These are phyloP conservation scores for Chytriomyces sp. DNA, from an alignment of 192 early-diverging fungal genomes.

Conservation along the genomic window DNA sequence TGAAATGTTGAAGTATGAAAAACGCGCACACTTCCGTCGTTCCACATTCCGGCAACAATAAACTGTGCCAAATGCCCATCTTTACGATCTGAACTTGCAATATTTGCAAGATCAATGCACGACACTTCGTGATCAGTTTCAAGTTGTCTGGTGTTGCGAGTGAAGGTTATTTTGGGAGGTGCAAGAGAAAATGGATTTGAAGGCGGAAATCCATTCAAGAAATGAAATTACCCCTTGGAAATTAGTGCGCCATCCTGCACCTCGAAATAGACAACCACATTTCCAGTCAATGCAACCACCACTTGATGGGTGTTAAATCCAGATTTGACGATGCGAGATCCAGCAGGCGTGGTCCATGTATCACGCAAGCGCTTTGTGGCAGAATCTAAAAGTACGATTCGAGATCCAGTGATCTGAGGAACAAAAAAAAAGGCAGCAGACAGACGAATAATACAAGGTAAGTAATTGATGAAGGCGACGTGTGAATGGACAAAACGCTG, in stretches of 20 bases:
- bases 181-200: constrained; percentile 7
- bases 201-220: background rate
- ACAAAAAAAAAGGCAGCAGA: constrained; percentile 11
- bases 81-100: constrained; percentile 51
- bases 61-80: constrained; percentile 41
- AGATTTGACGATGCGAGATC: constrained; percentile 61
- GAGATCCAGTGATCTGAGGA: constrained; percentile 55
- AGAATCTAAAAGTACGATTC: constrained; percentile 20
- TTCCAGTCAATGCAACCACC: constrained; percentile 61
- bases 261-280: constrained; percentile 63
- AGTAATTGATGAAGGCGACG: background rate
- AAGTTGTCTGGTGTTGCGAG: constrained; percentile 28
- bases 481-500: background rate
- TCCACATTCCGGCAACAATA: constrained; percentile 76
- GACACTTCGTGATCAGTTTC: constrained; percentile 72
- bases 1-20: constrained; percentile 64
- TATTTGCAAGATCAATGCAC: constrained; percentile 62
- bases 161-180: too few relatives aligned
- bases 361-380: constrained; percentile 35
- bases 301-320: constrained; percentile 60
- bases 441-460: constrained; percentile 17
- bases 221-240: constrained; percentile 37
- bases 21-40: constrained; percentile 62
- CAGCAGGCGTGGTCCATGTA: constrained; percentile 58
- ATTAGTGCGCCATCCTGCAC: constrained; percentile 47